A percentile compares a stretch with the other conserved stretches of the same genome.
Conservation (phyloP, 2,329 filamentous ascomycete genomes). For the Fusarium hainanense region DNA sequence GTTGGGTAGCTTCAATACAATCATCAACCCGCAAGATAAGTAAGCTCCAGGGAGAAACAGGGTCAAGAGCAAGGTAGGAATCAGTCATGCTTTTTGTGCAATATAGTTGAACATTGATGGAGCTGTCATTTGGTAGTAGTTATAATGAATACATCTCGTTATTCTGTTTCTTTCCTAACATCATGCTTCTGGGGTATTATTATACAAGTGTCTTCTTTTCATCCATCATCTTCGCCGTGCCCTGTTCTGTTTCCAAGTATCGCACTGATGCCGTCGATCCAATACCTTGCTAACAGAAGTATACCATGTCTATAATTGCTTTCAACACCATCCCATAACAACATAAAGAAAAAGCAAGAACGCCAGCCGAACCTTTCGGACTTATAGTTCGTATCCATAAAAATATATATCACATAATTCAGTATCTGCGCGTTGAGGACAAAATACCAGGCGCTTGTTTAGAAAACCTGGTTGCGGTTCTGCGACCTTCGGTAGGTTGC, state of each 20-base stretch:
- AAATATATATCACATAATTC: conserved; percentile 6
- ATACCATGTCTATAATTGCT: conserved; percentile 40
- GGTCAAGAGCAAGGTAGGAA: neutral
- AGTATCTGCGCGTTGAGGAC: neutral
- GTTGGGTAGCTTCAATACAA: too few species aligned
- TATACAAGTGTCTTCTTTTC: conserved; percentile 35
- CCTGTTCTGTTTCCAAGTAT: conserved; percentile 26
- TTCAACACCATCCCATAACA: conserved; percentile 7
- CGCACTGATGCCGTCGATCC: conserved; percentile 17
- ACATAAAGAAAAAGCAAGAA: conserved; percentile 21
- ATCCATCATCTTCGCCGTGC: conserved; percentile 13
- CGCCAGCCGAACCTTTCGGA: conserved; percentile 28
- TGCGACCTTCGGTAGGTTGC: conserved; percentile 39
- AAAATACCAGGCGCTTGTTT: conserved; percentile 1
- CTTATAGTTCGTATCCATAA: conserved; percentile 25
- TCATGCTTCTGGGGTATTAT: conserved; percentile 41
- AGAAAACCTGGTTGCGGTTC: conserved; percentile 37
- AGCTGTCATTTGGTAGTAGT: neutral
- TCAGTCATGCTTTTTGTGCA: neutral
- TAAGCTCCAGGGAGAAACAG: too few species aligned
- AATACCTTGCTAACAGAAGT: conserved; percentile 10
- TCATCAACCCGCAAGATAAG: neutral
- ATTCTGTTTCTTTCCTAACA: conserved; percentile 13
- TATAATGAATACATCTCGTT: neutral
- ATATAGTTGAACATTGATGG: neutral